phyloP scores from a whole-genome alignment of 805 yeast genomes.

The Lipomyces chichibuensis region DNA sequence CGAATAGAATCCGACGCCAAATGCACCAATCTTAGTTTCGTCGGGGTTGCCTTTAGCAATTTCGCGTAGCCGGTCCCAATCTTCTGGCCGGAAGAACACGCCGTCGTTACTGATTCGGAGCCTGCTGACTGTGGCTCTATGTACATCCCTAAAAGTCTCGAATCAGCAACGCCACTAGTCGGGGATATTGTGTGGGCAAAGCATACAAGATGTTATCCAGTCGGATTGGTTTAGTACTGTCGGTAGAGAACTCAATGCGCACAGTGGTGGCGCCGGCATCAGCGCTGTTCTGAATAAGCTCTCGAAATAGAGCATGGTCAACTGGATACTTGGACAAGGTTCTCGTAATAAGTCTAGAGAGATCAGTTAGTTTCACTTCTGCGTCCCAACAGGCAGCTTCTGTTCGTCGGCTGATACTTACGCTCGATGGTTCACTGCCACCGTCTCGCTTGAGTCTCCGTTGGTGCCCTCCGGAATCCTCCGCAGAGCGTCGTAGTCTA shows the following conservation, averaged over 20 bases:
- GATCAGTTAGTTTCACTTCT: conserved; percentile 1
- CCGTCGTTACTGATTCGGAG: conserved; percentile 46
- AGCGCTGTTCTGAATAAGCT: conserved; percentile 48
- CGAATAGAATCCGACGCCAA: conserved; percentile 61
- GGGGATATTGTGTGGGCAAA: background rate
- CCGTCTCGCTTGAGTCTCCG: conserved; percentile 38
- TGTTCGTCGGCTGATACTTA: conserved; percentile 25
- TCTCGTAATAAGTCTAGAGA: conserved; percentile 44
- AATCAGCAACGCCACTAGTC: background rate
- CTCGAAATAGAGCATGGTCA: conserved; percentile 48
- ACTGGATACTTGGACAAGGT: conserved; percentile 50
- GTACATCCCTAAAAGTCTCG: conserved; percentile 23
- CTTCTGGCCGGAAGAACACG: conserved; percentile 43
- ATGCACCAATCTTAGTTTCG: conserved; percentile 50
- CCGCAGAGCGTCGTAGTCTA: conserved; percentile 30
- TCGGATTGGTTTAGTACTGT: conserved; percentile 25
- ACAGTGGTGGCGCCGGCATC: conserved; percentile 47
- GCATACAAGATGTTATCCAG: conserved; percentile 28
- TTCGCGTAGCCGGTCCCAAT: conserved; percentile 48
- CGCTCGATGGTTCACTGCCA: conserved; percentile 49
- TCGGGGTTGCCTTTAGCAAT: conserved; percentile 51
- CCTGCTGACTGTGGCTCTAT: conserved; percentile 37
- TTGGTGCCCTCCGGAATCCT: conserved; percentile 18
- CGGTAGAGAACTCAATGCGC: conserved; percentile 40
- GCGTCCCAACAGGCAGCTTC: too few relatives aligned